phyloP scores from a whole-genome alignment of 169 alveolate genomes.

The Eimeria brunetti region DNA sequence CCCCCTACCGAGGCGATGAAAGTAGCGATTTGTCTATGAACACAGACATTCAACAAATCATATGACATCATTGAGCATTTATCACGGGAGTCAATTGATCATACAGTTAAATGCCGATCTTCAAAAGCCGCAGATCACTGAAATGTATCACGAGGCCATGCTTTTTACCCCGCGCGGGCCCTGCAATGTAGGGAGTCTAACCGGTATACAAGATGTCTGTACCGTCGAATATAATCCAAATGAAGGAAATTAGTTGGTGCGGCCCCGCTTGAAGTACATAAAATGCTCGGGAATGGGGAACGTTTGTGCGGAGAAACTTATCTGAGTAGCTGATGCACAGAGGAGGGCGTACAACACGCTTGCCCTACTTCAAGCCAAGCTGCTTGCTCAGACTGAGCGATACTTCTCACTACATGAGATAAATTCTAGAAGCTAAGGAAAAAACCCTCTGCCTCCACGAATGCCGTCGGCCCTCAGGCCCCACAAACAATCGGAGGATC shows the following conservation, averaged over 20 bases:
- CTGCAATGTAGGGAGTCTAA: neutral
- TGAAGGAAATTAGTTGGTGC: neutral
- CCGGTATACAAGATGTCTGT: neutral
- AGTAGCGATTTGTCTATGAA: neutral
- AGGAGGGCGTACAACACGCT: neutral
- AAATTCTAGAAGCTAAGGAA: neutral
- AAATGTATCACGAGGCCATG: neutral
- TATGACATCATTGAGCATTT: neutral
- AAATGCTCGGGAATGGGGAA: neutral
- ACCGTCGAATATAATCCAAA: neutral
- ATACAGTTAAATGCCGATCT: neutral
- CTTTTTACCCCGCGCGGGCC: neutral
- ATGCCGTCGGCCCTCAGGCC: conserved; percentile 14
- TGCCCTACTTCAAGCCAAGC: neutral
- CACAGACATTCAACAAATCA: neutral
- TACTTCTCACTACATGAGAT: neutral
- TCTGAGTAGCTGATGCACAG: neutral
- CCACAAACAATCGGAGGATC: conserved; percentile 2
- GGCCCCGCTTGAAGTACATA: neutral
- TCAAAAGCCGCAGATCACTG: neutral
- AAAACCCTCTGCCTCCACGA: neutral
- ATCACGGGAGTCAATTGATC: neutral
- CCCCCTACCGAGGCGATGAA: neutral
- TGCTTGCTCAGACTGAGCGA: neutral
- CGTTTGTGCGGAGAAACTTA: neutral